phyloP scores from a whole-genome alignment of 352 stramenopile genomes.

The Phytophthora colocasiae region DNA sequence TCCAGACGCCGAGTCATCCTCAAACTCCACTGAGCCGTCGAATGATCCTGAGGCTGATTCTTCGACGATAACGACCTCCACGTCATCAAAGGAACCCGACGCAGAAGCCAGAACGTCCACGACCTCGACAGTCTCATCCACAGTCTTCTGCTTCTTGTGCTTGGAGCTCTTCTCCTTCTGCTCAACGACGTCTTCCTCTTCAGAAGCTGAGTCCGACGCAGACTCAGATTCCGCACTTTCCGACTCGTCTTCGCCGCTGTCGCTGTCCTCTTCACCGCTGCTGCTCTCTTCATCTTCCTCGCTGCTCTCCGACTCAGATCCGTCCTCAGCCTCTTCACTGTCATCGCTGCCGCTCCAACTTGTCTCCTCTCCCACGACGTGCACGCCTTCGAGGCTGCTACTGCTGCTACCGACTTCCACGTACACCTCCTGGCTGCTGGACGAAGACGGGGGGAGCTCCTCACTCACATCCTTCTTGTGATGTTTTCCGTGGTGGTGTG shows the following conservation, averaged over 20 bases:
- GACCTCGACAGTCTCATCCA: conserved; percentile 4
- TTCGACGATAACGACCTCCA: conserved; percentile 29
- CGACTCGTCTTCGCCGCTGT: conserved; percentile 19
- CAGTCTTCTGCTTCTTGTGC: conserved; percentile 25
- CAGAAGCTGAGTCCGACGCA: conserved; percentile 22
- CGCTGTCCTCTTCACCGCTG: conserved; percentile 13
- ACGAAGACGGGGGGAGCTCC: conserved; percentile 4
- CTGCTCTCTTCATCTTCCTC: neutral
- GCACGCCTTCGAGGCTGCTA: conserved; percentile 9
- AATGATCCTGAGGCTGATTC: conserved; percentile 28
- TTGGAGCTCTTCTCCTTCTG: conserved; percentile 29
- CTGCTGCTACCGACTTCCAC: conserved; percentile 26
- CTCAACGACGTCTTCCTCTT: conserved; percentile 18
- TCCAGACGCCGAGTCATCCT: conserved; percentile 21
- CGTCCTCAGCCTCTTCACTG: conserved; percentile 20
- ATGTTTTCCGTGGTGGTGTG: conserved; percentile 27
- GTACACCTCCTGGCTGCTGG: conserved; percentile 2
- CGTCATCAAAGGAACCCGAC: conserved; percentile 25
- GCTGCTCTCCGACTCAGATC: conserved; percentile 13
- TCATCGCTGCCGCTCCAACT: conserved; percentile 37
- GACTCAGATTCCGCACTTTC: conserved; percentile 21
- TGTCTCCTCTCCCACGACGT: conserved; percentile 23
- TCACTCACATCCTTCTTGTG: conserved; percentile 21
- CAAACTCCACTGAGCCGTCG: conserved; percentile 26
- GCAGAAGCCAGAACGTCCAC: conserved; percentile 4